These are phyloP conservation scores for Myxozyma neglecta DNA, from an alignment of 805 yeast genomes.

Conservation along the genomic window DNA sequence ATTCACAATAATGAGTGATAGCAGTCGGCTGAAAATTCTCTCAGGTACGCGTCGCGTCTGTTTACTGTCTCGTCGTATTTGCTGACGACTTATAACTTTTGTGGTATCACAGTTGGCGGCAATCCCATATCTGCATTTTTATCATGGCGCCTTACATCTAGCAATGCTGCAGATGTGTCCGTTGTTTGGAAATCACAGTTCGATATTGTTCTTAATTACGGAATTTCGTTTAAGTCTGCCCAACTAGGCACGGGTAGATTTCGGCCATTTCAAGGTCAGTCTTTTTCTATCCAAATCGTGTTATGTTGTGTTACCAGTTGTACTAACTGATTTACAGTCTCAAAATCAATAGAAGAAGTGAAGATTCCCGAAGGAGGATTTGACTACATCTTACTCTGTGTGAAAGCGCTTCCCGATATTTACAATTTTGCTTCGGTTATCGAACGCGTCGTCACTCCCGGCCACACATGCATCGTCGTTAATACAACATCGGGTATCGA, in stretches of 20 bases:
- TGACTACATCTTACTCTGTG: constrained; percentile 61
- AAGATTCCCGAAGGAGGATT: constrained; percentile 39
- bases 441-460: constrained; percentile 51
- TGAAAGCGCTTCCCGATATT: constrained; percentile 68
- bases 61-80: not conserved
- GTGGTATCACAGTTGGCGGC: constrained; percentile 27
- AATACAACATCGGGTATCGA: constrained; percentile 56
- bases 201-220: constrained; percentile 30
- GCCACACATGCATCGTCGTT: constrained; percentile 52
- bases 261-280: constrained; percentile 20
- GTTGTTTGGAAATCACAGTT: constrained; percentile 31
- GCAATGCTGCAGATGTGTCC: constrained; percentile 30
- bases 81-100: not conserved
- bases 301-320: not conserved
- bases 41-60: constrained; percentile 12
- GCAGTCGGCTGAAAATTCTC: constrained; percentile 11
- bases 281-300: not conserved
- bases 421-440: constrained; percentile 53
- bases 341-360: constrained; percentile 37
- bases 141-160: constrained; percentile 31
- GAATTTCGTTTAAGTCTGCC: constrained; percentile 27
- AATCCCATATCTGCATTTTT: constrained; percentile 32
- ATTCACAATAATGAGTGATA: constrained; percentile 10
- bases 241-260: constrained; percentile 22
- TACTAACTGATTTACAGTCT: constrained; percentile 7